phyloP scores from a whole-genome alignment of 1,284 basidiomycete species.

The Ustilago loliicola region DNA sequence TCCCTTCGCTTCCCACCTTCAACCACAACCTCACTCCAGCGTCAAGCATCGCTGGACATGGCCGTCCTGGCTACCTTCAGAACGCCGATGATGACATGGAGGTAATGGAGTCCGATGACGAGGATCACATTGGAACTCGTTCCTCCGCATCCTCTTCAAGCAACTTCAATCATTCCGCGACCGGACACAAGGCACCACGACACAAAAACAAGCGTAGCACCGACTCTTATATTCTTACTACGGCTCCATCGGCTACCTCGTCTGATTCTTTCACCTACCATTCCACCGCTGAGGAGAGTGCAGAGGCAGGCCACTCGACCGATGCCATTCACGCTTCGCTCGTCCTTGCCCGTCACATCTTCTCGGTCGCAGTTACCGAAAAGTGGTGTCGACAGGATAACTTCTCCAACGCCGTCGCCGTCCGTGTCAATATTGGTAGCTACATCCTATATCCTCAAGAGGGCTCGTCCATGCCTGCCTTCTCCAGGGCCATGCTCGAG shows the following conservation, averaged over 20 bases:
- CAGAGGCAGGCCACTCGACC: conserved; percentile 20
- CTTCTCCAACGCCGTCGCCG: conserved; percentile 47
- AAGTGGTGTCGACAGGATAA: conserved; percentile 38
- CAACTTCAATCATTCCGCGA: conserved; percentile 7
- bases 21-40: conserved; percentile 22
- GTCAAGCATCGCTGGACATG: conserved; percentile 21
- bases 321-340: conserved; percentile 37
- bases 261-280: conserved; percentile 26
- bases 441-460: conserved; percentile 49
- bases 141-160: conserved; percentile 27
- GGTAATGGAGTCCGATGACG: conserved; percentile 35
- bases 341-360: conserved; percentile 29
- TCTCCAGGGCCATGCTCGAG: conserved; percentile 75
- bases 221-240: conserved; percentile 36
- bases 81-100: conserved; percentile 32
- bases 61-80: conserved; percentile 4
- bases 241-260: conserved; percentile 17
- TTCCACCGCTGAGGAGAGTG: conserved; percentile 22
- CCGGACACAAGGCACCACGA: conserved; percentile 8
- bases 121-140: conserved; percentile 20
- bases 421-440: conserved; percentile 47
- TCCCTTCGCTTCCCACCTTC: conserved; percentile 30
- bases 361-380: conserved; percentile 34
- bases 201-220: conserved; percentile 17
- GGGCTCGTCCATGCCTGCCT: conserved; percentile 34